phyloP scores from a whole-genome alignment of 73 alveolate genomes.

The Paramecium octaurelia region DNA sequence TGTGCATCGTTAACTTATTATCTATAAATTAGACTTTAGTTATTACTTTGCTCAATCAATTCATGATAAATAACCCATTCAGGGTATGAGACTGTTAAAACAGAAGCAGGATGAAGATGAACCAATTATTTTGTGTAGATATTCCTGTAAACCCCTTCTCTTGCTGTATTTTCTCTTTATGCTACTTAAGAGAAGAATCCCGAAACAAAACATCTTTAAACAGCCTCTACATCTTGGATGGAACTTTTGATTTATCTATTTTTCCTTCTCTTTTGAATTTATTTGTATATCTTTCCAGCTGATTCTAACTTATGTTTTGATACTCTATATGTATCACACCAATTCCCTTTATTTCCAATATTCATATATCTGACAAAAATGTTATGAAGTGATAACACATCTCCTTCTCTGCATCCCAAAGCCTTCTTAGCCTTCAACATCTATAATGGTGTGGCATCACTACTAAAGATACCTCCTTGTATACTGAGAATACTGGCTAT shows the following conservation, averaged over 20 bases:
- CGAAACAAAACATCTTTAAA: conserved; percentile 84
- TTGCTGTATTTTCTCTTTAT: conserved; percentile 63
- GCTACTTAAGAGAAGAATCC: conserved; percentile 94
- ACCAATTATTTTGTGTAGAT: conserved; percentile 84
- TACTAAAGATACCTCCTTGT: conserved; percentile 45
- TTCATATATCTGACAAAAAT: conserved; percentile 72
- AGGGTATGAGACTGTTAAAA: conserved; percentile 84
- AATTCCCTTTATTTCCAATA: conserved; percentile 75
- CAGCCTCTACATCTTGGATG: conserved; percentile 91
- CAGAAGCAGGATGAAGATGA: conserved; percentile 90
- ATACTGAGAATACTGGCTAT: conserved; percentile 84
- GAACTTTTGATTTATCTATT: conserved; percentile 72
- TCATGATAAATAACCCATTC: conserved; percentile 92
- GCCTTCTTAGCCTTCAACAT: conserved; percentile 88
- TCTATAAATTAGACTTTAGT: neutral
- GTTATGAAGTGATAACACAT: conserved; percentile 85
- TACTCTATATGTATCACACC: conserved; percentile 75
- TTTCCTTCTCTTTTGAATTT: conserved; percentile 74
- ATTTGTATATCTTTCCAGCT: conserved; percentile 75
- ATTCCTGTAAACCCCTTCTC: conserved; percentile 88
- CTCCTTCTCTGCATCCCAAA: conserved; percentile 94
- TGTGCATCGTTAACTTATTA: conserved; percentile 64
- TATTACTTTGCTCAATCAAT: conserved; percentile 80
- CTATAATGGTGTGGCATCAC: conserved; percentile 75
- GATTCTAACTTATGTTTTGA: conserved; percentile 58